These are phyloP conservation scores for Mycena sanguinolenta DNA, from an alignment of 768 basidiomycete species.

Conservation along the genomic window DNA sequence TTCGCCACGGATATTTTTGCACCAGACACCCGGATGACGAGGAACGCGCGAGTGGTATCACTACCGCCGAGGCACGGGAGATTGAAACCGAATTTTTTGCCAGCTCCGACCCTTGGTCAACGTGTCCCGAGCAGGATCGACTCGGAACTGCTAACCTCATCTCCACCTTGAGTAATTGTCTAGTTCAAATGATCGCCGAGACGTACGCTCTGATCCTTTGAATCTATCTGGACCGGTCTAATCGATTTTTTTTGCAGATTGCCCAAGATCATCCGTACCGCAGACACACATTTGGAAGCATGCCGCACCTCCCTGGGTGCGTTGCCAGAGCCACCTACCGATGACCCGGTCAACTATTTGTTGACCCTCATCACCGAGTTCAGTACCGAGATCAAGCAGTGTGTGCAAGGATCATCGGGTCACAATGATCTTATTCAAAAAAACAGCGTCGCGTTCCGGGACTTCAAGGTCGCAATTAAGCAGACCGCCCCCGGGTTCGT, in stretches of 20 bases:
- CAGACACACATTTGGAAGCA: constrained; percentile 40
- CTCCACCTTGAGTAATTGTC: constrained; percentile 48
- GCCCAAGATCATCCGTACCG: constrained; percentile 41
- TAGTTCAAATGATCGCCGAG: constrained; percentile 49
- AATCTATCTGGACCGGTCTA: not conserved
- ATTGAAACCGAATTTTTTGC: constrained; percentile 52
- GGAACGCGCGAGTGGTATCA: constrained; percentile 47
- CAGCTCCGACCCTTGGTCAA: constrained; percentile 50
- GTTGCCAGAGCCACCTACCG: constrained; percentile 41
- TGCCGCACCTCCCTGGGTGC: constrained; percentile 43
- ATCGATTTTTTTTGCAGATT: not conserved
- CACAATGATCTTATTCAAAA: no score
- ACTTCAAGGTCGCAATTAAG: no score
- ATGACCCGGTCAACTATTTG: constrained; percentile 52
- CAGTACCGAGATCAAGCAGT: constrained; percentile 41
- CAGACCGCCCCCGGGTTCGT: no score
- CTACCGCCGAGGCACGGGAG: constrained; percentile 45
- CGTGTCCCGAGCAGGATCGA: constrained; percentile 39
- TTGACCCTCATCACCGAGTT: constrained; percentile 50
- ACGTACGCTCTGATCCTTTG: constrained; percentile 2
- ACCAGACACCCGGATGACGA: constrained; percentile 56
- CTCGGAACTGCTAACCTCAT: constrained; percentile 54
- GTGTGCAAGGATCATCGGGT: not conserved
- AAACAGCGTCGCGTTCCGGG: no score
- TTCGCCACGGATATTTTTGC: constrained; percentile 60